Conservation (phyloP, 2,329 filamentous ascomycete species). For the Onygenales sp. region DNA sequence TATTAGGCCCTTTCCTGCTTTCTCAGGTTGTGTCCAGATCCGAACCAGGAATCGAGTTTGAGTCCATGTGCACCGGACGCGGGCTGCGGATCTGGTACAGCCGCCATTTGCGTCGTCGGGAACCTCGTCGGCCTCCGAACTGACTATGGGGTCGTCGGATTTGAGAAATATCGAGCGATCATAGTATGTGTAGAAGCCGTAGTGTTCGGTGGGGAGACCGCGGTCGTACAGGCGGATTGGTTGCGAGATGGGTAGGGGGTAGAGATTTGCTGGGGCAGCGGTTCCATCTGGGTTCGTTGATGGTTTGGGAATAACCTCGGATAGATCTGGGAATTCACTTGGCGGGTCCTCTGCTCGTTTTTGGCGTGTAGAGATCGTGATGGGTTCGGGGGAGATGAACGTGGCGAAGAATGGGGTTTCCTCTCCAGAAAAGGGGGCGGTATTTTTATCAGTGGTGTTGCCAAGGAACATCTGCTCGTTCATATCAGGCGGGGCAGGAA, state of each 20-base stretch:
- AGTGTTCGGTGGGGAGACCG: conserved; percentile 71
- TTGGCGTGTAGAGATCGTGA: conserved; percentile 16
- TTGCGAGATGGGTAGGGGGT: conserved; percentile 60
- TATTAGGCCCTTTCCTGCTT: conserved; percentile 20
- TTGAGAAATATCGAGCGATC: conserved; percentile 77
- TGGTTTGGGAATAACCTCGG: conserved; percentile 53
- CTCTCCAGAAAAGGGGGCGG: conserved; percentile 66
- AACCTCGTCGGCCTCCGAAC: conserved; percentile 27
- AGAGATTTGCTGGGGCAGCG: conserved; percentile 60
- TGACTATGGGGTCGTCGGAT: conserved; percentile 42
- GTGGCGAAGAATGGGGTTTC: conserved; percentile 83
- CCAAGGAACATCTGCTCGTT: conserved; percentile 74
- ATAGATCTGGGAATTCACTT: conserved; percentile 36
- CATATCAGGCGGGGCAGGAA: conserved; percentile 40
- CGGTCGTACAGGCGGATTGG: conserved; percentile 80
- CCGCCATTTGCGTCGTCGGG: conserved; percentile 43
- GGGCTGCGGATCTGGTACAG: conserved; percentile 35
- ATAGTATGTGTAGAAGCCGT: conserved; percentile 90
- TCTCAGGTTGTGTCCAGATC: conserved; percentile 47
- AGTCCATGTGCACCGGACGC: conserved; percentile 47
- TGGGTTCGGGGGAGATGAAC: conserved; percentile 42
- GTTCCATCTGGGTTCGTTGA: conserved; percentile 58
- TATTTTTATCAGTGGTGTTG: conserved; percentile 70
- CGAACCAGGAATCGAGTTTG: conserved; percentile 53
- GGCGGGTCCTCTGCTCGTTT: conserved; percentile 1